Conservation (phyloP, 495 filamentous ascomycete genomes). For the Penicillium nucicola region DNA sequence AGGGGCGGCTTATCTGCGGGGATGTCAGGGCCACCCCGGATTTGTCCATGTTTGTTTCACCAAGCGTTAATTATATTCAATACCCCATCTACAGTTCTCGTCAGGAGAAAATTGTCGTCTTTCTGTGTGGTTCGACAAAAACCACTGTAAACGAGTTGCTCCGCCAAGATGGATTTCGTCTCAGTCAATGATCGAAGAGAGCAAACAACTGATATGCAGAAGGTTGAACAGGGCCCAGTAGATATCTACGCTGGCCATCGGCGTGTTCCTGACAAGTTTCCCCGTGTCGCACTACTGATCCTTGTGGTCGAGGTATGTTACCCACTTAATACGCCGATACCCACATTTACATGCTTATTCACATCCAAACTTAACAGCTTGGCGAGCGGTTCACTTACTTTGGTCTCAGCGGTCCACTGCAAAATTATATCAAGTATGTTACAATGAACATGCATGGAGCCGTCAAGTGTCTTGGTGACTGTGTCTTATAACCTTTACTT, state of each 20-base stretch:
- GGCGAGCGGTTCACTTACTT: slow-evolving; percentile 8
- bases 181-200: not conserved
- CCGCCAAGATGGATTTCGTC: not conserved
- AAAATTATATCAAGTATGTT: slow-evolving; percentile 17
- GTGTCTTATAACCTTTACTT: not conserved
- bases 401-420: slow-evolving; percentile 12
- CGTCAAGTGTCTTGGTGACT: too few species aligned
- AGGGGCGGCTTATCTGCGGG: slow-evolving; percentile 3
- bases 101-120: not conserved
- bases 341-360: not conserved
- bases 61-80: not conserved
- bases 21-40: not conserved
- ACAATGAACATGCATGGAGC: not conserved
- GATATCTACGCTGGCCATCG: not conserved
- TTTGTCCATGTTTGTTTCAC: not conserved
- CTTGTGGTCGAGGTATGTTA: slow-evolving; percentile 3
- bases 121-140: too few species aligned
- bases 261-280: slow-evolving; percentile 4
- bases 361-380: not conserved
- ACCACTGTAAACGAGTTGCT: not conserved
- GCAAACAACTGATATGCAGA: not conserved
- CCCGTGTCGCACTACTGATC: not conserved
- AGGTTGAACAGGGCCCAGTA: not conserved
- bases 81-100: not conserved
- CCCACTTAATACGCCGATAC: not conserved